Evolutionary conservation across 1,139 yeast species (phyloP).

Genomic region (Hemisphaericaspora xylofermentans): DNA sequence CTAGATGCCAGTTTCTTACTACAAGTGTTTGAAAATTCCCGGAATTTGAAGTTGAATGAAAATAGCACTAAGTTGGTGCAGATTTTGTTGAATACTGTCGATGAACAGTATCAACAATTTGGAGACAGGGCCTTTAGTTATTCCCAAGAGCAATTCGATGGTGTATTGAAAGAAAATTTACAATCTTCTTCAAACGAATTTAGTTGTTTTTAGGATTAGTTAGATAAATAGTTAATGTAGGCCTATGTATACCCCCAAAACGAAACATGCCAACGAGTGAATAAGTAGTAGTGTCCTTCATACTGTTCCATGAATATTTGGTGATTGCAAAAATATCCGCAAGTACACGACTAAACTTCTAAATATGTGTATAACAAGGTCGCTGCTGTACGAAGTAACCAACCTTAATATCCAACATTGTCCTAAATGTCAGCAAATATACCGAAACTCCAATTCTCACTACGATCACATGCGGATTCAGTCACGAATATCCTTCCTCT

Average conservation of each 20-base stretch:
- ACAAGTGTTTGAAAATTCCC: conserved; percentile 41
- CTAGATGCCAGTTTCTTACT: conserved; percentile 41
- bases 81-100: conserved; percentile 32
- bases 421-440: too few relatives aligned
- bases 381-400: too few relatives aligned
- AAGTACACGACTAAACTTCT: conserved; percentile 1
- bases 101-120: conserved; percentile 24
- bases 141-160: conserved; percentile 28
- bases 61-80: conserved; percentile 37
- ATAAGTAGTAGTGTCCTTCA: too few relatives aligned
- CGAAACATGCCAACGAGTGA: too few relatives aligned
- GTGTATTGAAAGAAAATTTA: conserved; percentile 29
- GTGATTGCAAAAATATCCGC: background rate
- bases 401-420: background rate
- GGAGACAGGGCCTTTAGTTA: conserved; percentile 14
- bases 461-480: conserved; percentile 2
- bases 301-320: too few relatives aligned
- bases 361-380: too few relatives aligned
- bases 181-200: conserved; percentile 36
- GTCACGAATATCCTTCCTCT: conserved; percentile 3
- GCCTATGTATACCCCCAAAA: too few relatives aligned
- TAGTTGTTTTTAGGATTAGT: conserved; percentile 18
- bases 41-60: conserved; percentile 36
- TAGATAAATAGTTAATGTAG: background rate
- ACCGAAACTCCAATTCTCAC: conserved; percentile 5